Evolutionary conservation across 768 basidiomycete species (phyloP), one percentile per base, ranked within the genome.

Genomic region (Lactarius pseudohatsudake): DNA sequence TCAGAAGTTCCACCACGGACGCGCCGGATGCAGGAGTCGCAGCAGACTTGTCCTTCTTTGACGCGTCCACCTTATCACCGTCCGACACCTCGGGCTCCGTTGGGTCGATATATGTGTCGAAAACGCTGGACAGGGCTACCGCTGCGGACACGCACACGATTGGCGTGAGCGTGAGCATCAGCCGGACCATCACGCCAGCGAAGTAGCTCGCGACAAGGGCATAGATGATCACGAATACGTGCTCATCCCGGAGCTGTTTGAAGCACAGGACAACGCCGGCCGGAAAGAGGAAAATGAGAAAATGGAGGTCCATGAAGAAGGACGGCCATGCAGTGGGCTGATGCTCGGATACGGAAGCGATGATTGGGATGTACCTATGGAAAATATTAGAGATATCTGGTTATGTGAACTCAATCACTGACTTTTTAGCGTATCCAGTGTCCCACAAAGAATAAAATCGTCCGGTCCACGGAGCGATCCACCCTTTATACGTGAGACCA

Each of bases 401-500:
- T 34, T 15, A 38, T 11, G 2, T 11, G 43, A 18, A 40, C 57
- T 47, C 58, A 26, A 32, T 69, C 30, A 76, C 82, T 41, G 73
- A 96, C 94, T 96, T 96, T 78, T 96, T 97, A 61, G 97, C 97
- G 74, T 99, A 99, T 38, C 94, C 96, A 0, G 96, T 98, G 76
- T 99, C 97, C 97, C 97, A 99, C 2, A 99, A 82, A 0, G 95
- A 97, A 78, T 99, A 99, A 84, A 99, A 98, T 64, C 97, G 90
- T 45, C 97, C 97, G n/a, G 96, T 98, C 96, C 97, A 99, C 0
- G 96, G 96, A 4, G 96, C 96, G 72, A 99, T 98, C 85, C 88
- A 92, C 22, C 96, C 96, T 66, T 88, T 91, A 79, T 92, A 91
- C 0, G 96, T 98, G 69, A 98, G 83, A 57, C 84, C 85, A 54